Evolutionary conservation across 2,329 filamentous ascomycete genomes (phyloP).

Genomic region (Trichophyton equinum): DNA sequence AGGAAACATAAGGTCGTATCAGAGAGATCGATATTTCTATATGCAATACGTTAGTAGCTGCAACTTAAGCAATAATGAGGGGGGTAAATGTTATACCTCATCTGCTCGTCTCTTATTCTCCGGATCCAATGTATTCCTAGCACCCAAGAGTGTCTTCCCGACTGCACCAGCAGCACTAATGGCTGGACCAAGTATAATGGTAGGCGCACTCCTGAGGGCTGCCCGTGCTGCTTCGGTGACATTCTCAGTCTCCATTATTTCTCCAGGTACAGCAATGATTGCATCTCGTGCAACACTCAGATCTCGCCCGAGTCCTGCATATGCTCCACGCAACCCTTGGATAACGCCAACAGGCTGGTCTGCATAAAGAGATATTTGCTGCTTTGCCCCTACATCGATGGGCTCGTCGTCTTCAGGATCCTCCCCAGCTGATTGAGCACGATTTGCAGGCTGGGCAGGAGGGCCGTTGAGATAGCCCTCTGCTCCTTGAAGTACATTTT

Average conservation of each 20-base stretch:
- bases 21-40: conserved; percentile 36
- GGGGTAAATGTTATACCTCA: conserved; percentile 56
- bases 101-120: conserved; percentile 68
- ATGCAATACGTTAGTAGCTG: conserved; percentile 8
- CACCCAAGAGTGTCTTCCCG: conserved; percentile 78
- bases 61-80: not conserved
- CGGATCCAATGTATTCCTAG: conserved; percentile 81
- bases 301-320: conserved; percentile 70
- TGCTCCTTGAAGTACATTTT: conserved; percentile 79
- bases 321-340: conserved; percentile 73
- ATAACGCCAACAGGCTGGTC: conserved; percentile 84
- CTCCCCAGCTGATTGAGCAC: conserved; percentile 30
- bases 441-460: conserved; percentile 8
- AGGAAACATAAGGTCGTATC: conserved; percentile 6
- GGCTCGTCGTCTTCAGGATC: conserved; percentile 48
- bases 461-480: conserved; percentile 56
- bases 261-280: conserved; percentile 85
- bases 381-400: conserved; percentile 50
- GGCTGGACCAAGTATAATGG: conserved; percentile 78
- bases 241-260: conserved; percentile 74
- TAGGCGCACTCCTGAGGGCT: conserved; percentile 72
- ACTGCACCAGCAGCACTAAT: conserved; percentile 83
- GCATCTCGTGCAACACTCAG: conserved; percentile 78
- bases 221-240: conserved; percentile 69
- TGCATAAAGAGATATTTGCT: conserved; percentile 80